Evolutionary conservation across 2,329 filamentous ascomycete species (phyloP).

Genomic region (Claviceps lovelessii): DNA sequence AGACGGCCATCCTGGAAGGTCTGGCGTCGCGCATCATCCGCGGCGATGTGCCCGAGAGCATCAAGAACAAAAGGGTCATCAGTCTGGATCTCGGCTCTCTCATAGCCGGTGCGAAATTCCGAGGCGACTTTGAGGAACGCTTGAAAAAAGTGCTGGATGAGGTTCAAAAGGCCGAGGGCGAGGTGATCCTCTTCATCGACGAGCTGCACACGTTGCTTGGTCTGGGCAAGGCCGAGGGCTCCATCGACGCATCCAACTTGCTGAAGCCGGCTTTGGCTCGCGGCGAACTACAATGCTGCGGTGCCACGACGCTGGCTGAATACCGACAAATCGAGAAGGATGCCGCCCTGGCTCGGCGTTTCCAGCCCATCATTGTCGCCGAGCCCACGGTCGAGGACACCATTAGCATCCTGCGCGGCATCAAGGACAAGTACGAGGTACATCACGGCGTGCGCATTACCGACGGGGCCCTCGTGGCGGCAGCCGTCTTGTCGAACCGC

Average conservation of each 20-base stretch:
- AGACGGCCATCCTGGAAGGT: slow-evolving; percentile 86
- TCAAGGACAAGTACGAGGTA: slow-evolving; percentile 95
- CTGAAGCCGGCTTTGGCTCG: slow-evolving; percentile 86
- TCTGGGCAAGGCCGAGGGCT: slow-evolving; percentile 87
- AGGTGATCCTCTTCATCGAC: slow-evolving; percentile 89
- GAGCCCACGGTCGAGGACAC: slow-evolving; percentile 87
- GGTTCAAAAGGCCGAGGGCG: slow-evolving; percentile 75
- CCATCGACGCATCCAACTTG: slow-evolving; percentile 89
- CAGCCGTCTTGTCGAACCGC: slow-evolving; percentile 81
- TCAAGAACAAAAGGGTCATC: slow-evolving; percentile 87
- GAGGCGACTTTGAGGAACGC: slow-evolving; percentile 91
- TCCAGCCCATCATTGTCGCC: slow-evolving; percentile 87
- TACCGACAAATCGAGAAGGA: slow-evolving; percentile 94
- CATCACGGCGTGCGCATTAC: slow-evolving; percentile 94
- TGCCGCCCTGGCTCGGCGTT: slow-evolving; percentile 77
- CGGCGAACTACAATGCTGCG: slow-evolving; percentile 88
- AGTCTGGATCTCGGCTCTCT: slow-evolving; percentile 78
- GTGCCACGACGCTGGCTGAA: slow-evolving; percentile 83
- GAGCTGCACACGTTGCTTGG: slow-evolving; percentile 86
- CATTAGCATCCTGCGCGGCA: slow-evolving; percentile 86
- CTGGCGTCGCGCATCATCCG: slow-evolving; percentile 78
- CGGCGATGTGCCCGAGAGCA: slow-evolving; percentile 87
- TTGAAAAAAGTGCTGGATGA: slow-evolving; percentile 84
- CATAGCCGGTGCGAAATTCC: slow-evolving; percentile 89
- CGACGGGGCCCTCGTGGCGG: slow-evolving; percentile 80